Evolutionary conservation across 139 green algal species (phyloP), one percentile per base, ranked within the genome.

Genomic region (Monoraphidium neglectum): DNA sequence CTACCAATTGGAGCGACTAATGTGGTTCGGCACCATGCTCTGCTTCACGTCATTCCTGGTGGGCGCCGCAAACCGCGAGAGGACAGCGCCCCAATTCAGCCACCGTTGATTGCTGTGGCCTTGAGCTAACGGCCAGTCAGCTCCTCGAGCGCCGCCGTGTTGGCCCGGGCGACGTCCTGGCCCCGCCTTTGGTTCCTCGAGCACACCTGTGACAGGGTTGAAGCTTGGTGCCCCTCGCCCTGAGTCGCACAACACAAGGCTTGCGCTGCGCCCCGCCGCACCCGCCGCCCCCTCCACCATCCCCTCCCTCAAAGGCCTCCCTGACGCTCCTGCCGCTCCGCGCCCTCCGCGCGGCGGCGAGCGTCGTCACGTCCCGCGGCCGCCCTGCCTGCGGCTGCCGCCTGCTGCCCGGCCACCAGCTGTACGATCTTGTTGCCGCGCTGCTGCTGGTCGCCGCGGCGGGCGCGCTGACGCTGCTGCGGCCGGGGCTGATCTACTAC

Each of bases 401-500:
- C 26, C 64, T 59, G 33, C 54, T 57, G 24, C 69, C 67, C 46
- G 68, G 74, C 12, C 36, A 60, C 0, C 77, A 89, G 76, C 87
- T 98, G 68, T 96, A 91, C 72, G 94, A 98, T 76, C 26, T 95
- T 35, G 61, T 97, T 56, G 92, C 87, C 60, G 72, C 91, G 33
- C 51, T 77, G 30, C 91, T 97, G 37, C 85, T 95, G 66, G 47
- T 82, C 33, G 46, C 53, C 1, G 78, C 87, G 10, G 77, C 90
- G 2, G n/a, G 71, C 0, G 83, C 90, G 32, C 84, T 97, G 74
- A 77, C 78, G 28, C 66, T 68, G n/a, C 80, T 96, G 24, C 79
- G 88, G 46, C 93, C 90, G 1, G 91, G 94, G 2, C 85, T 86
- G 26, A 91, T 97, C 63, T 98, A 97, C 78, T 97, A 94, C 65